Evolutionary conservation across 2,329 filamentous ascomycete genomes (phyloP), one percentile per base, ranked within the genome.

Genomic region (Neobulgaria alba): DNA sequence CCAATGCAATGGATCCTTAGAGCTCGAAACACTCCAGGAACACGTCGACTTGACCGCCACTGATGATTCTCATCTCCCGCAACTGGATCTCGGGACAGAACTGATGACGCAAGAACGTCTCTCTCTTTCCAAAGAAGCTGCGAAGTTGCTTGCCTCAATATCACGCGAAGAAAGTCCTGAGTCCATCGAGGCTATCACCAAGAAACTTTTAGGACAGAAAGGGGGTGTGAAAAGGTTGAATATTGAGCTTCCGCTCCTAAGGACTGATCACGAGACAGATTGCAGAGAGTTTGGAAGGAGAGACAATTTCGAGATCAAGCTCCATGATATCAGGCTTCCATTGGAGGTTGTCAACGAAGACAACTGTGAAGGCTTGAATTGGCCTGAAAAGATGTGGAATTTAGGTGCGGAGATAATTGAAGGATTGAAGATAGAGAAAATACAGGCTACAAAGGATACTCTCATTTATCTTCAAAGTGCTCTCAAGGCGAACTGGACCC

Each of bases 191-290:
- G 20, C 36, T 15, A 14, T 47, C 10, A 30, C 44, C 7, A 12
- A 26, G 9, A 39, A 12, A 20, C 2, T 10, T 5, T 12, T 39
- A 8, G 30, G 32, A 16, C 14, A 36, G 7, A 4, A 30, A 2
- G 26, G n/a, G 9, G 18, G 30, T 15, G 21, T 32, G 21, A 36
- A 29, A 16, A 23, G 37, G 10, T 30, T 47, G 5, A 47, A 43
- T 8, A 10, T 58, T 3, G 58, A 61, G 16, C 43, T 55, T 3
- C 56, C 58, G 3, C 31, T 61, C 3, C 38, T 61, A 8, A 45
- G 19, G 12, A 57, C 20, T 12, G 52, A 60, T 29, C 49, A 56
- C 21, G 52, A 58, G 30, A 39, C 36, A 2, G 59, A 61, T 34
- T 47, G 46, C 12, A 44, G 19, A 33, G 35, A 39, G 1, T 61